Conservation (phyloP, 208 protist genomes). For the Leptomonas pyrrhocoris region DNA sequence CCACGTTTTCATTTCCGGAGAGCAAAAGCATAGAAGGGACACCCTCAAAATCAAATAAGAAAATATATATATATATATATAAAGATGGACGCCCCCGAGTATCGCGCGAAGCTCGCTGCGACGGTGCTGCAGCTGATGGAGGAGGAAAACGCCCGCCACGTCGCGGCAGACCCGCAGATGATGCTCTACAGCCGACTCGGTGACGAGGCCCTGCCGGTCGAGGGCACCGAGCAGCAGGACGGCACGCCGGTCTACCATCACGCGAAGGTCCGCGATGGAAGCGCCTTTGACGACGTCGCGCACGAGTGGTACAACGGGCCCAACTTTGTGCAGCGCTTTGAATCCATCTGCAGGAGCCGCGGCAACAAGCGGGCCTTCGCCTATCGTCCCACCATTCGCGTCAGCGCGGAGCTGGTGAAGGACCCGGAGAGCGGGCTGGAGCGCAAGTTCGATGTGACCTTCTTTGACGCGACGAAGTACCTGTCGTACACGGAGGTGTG, state of each 20-base stretch:
- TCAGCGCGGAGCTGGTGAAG: slow-evolving; percentile 46
- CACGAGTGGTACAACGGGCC: slow-evolving; percentile 47
- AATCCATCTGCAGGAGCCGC: slow-evolving; percentile 29
- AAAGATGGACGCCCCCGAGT: slow-evolving; percentile 12
- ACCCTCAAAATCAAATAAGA: neutral
- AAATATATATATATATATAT: neutral
- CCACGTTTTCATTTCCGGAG: neutral
- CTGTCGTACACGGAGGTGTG: slow-evolving; percentile 46
- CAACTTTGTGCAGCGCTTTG: slow-evolving; percentile 48
- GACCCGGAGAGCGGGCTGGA: slow-evolving; percentile 37
- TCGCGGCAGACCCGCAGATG: slow-evolving; percentile 38
- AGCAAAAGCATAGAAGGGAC: slow-evolving; percentile 14
- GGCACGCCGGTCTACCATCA: slow-evolving; percentile 52
- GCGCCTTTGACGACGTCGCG: slow-evolving; percentile 32
- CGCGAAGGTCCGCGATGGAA: slow-evolving; percentile 30
- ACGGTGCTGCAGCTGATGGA: slow-evolving; percentile 56
- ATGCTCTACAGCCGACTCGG: slow-evolving; percentile 35
- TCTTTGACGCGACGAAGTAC: slow-evolving; percentile 54
- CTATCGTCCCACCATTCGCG: slow-evolving; percentile 53
- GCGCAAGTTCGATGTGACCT: slow-evolving; percentile 46
- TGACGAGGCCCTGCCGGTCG: slow-evolving; percentile 30
- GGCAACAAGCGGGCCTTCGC: slow-evolving; percentile 47
- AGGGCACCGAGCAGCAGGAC: slow-evolving; percentile 30
- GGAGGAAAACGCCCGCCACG: slow-evolving; percentile 31
- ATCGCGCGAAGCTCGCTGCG: slow-evolving; percentile 32